A percentile compares a stretch with the other conserved stretches of the same genome.
Conservation (phyloP, 2,329 filamentous ascomycete genomes). For the Apiospora phragmitis region DNA sequence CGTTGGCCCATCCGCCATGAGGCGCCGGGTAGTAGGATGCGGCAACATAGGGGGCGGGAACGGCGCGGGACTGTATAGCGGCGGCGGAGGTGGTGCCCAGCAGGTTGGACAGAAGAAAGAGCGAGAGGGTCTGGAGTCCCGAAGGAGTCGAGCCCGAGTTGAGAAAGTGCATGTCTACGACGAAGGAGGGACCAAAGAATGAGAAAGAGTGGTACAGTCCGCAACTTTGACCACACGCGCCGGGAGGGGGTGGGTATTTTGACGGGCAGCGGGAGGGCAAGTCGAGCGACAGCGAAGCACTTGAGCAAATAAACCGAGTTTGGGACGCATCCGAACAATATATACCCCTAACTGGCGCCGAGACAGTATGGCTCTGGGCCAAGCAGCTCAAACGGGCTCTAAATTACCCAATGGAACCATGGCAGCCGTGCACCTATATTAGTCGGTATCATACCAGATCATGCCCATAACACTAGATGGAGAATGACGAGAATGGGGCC, state of each 20-base stretch:
- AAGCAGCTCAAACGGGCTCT: background rate
- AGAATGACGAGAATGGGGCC: background rate
- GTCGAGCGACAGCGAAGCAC: background rate
- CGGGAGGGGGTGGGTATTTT: background rate
- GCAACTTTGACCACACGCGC: background rate
- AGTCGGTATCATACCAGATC: background rate
- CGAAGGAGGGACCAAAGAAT: background rate
- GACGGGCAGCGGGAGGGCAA: background rate
- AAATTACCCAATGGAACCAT: background rate
- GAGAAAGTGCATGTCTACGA: slow-evolving; percentile 22
- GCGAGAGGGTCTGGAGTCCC: slow-evolving; percentile 26
- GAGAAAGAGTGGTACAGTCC: slow-evolving; percentile 18
- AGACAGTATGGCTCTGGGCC: background rate
- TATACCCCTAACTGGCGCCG: background rate
- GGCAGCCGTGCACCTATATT: background rate
- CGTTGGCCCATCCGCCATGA: slow-evolving; percentile 67
- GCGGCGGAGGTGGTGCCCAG: slow-evolving; percentile 19
- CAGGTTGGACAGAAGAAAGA: slow-evolving; percentile 21
- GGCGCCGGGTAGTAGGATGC: slow-evolving; percentile 73
- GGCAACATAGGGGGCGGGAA: slow-evolving; percentile 41
- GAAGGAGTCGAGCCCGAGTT: slow-evolving; percentile 22
- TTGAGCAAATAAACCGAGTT: background rate
- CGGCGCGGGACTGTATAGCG: slow-evolving; percentile 24
- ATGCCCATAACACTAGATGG: background rate
- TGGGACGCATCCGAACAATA: background rate